A percentile compares a stretch with the other conserved stretches of the same genome.
Evolutionary conservation across 192 early-diverging fungal species (phyloP).

Genomic region (Glomus cerebriforme): DNA sequence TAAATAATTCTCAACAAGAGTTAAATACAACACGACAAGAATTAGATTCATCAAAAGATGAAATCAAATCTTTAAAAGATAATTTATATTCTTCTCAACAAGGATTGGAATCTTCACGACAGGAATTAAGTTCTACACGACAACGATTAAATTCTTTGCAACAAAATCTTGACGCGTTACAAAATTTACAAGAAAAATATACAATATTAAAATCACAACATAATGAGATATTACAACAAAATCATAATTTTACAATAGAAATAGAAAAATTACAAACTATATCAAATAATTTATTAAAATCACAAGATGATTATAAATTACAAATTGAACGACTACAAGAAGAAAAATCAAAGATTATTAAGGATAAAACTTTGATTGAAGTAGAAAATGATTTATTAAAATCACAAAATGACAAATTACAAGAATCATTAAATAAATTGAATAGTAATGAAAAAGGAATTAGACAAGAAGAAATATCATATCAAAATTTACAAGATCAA

Average conservation of each 20-base stretch:
- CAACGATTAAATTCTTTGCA: neutral
- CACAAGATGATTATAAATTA: neutral
- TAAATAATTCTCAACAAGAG: neutral
- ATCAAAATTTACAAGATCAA: neutral
- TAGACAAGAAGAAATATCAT: neutral
- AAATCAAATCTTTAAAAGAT: neutral
- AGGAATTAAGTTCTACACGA: neutral
- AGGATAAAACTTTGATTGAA: neutral
- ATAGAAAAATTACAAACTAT: neutral
- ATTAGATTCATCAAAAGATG: neutral
- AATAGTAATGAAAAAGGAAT: neutral
- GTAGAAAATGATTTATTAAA: conserved; percentile 8
- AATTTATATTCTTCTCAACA: neutral
- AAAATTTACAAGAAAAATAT: conserved; percentile 8
- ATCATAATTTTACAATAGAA: neutral
- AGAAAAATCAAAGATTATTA: neutral
- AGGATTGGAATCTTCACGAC: neutral
- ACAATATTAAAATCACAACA: neutral
- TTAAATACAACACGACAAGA: neutral
- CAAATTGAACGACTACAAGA: neutral
- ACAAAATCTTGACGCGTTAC: neutral
- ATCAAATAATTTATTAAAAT: neutral
- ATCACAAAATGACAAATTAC: neutral
- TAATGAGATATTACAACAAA: neutral
- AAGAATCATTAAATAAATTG: neutral